Percentiles rank a stretch among this genome's conserved stretches.
These are phyloP conservation scores for Ustilago vetiveriae DNA, from an alignment of 1,284 basidiomycete genomes.

Conservation along the genomic window DNA sequence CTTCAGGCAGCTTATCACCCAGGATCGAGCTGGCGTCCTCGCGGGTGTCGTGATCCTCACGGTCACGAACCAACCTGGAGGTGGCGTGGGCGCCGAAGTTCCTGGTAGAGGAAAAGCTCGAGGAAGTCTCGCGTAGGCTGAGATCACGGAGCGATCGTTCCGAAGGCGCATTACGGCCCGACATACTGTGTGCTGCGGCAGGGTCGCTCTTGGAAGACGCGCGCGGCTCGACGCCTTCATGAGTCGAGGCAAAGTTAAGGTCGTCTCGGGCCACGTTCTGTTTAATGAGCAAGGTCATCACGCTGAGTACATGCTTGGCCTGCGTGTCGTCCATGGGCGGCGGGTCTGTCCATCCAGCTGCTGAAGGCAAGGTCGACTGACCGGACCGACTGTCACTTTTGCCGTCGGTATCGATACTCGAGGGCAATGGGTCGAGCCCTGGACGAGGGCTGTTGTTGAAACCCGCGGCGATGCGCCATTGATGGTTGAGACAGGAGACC, in stretches of 20 bases:
- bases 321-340: conserved; percentile 83
- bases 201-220: conserved; percentile 16
- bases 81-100: conserved; percentile 18
- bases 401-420: neutral
- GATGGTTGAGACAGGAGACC: conserved; percentile 78
- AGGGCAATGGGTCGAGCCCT: conserved; percentile 9
- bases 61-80: conserved; percentile 22
- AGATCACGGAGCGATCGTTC: conserved; percentile 48
- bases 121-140: conserved; percentile 27
- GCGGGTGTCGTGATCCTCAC: conserved; percentile 35
- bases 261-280: conserved; percentile 69
- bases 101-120: conserved; percentile 33
- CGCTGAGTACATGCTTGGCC: conserved; percentile 83
- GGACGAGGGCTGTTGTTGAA: conserved; percentile 21
- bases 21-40: conserved; percentile 10
- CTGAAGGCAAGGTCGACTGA: conserved; percentile 42
- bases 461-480: conserved; percentile 72
- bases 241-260: conserved; percentile 32
- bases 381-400: conserved; percentile 28
- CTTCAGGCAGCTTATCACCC: conserved; percentile 35
- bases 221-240: conserved; percentile 29
- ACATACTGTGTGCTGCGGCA: conserved; percentile 9
- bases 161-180: conserved; percentile 21
- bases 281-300: conserved; percentile 76
- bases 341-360: conserved; percentile 73